These are phyloP conservation scores for Dryadomyces quercus-mongolicae DNA, from an alignment of 2,329 filamentous ascomycete genomes.

Conservation along the genomic window DNA sequence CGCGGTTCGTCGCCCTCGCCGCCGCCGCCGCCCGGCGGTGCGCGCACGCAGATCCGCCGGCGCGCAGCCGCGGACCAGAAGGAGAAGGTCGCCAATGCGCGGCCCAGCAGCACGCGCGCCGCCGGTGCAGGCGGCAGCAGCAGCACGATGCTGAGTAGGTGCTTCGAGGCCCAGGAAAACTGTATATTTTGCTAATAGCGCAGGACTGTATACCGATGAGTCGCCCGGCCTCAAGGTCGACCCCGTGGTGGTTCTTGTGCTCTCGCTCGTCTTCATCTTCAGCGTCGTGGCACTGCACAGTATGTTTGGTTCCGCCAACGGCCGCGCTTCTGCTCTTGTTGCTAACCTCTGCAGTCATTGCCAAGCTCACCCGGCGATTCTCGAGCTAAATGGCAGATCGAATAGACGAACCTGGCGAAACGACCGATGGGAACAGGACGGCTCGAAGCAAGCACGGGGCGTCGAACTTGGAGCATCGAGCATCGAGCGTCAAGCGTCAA, in stretches of 20 bases:
- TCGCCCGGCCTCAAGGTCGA: slow-evolving; percentile 95
- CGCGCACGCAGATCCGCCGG: slow-evolving; percentile 88
- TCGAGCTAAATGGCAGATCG: slow-evolving; percentile 13
- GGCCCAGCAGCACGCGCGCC: slow-evolving; percentile 82
- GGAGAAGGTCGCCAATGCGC: slow-evolving; percentile 88
- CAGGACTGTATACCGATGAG: slow-evolving; percentile 94
- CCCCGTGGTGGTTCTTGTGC: slow-evolving; percentile 89
- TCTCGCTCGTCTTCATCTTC: slow-evolving; percentile 97
- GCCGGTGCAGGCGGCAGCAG: slow-evolving; percentile 92
- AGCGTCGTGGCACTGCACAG: slow-evolving; percentile 95
- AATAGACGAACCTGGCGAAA: too few relatives aligned
- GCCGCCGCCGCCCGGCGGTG: slow-evolving; percentile 81
- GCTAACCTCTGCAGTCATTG: slow-evolving; percentile 12
- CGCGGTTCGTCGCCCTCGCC: slow-evolving; percentile 73
- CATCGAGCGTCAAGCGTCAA: too few relatives aligned
- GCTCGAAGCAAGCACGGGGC: not conserved
- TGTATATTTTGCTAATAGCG: too few relatives aligned
- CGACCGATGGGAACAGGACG: not conserved
- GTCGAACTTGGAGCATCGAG: too few relatives aligned
- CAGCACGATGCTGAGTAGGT: slow-evolving; percentile 95
- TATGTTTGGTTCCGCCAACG: slow-evolving; percentile 39
- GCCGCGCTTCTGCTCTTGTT: not conserved
- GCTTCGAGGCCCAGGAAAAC: too few relatives aligned
- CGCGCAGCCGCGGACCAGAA: slow-evolving; percentile 95
- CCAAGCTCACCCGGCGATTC: slow-evolving; percentile 16